Conservation (phyloP, 805 yeast species). For the Starmerella scarabaei region DNA sequence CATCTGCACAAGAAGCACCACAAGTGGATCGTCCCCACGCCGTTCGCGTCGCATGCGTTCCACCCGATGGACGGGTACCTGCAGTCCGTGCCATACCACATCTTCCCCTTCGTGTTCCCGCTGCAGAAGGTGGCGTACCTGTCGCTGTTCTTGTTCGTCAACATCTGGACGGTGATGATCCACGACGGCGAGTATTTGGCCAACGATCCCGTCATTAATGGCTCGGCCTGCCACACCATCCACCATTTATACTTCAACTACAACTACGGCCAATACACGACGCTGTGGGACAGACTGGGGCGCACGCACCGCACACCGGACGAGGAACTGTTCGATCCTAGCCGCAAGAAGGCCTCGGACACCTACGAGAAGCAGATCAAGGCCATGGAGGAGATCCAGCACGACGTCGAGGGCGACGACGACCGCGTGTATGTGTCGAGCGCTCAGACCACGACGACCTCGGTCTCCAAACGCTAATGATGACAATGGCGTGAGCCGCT, state of each 20-base stretch:
- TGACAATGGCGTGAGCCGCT: no score
- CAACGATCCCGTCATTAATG: slow-evolving; percentile 86
- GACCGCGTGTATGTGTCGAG: slow-evolving; percentile 53
- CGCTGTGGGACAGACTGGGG: slow-evolving; percentile 95
- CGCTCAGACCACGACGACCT: background rate
- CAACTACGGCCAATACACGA: slow-evolving; percentile 96
- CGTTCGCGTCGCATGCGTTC: slow-evolving; percentile 97
- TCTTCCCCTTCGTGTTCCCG: slow-evolving; percentile 86
- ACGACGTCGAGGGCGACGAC: slow-evolving; percentile 66
- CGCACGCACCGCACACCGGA: slow-evolving; percentile 90
- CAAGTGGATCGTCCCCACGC: slow-evolving; percentile 98
- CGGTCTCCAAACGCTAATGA: slow-evolving; percentile 3
- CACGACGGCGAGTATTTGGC: slow-evolving; percentile 96
- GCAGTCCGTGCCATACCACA: slow-evolving; percentile 87
- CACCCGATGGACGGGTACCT: slow-evolving; percentile 94
- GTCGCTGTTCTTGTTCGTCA: slow-evolving; percentile 73
- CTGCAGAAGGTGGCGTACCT: slow-evolving; percentile 78
- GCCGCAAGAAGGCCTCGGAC: slow-evolving; percentile 40
- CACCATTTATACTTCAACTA: slow-evolving; percentile 96
- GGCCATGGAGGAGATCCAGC: slow-evolving; percentile 68
- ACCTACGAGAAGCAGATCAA: slow-evolving; percentile 60
- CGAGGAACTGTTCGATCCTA: slow-evolving; percentile 60
- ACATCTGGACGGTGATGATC: slow-evolving; percentile 97
- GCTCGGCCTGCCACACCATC: slow-evolving; percentile 96
- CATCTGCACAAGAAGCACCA: slow-evolving; percentile 91